phyloP scores from a whole-genome alignment of 805 yeast species.

The Ogataea saltuana region DNA sequence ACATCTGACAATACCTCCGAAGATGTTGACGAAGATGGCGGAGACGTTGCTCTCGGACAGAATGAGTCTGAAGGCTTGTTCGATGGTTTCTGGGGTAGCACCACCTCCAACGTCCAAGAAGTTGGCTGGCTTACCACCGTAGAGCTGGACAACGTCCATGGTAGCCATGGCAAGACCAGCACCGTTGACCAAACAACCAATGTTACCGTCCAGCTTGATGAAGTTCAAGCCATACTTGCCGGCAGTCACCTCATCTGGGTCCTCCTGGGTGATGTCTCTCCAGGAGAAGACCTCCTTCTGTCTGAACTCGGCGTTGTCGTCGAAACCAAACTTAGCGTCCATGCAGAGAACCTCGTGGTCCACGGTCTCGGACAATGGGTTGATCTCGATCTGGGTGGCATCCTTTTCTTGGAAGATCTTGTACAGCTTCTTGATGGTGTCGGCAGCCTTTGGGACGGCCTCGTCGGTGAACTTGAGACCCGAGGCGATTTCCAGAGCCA shows the following conservation, averaged over 20 bases:
- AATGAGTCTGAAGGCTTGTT: constrained; percentile 92
- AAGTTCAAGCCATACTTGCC: constrained; percentile 88
- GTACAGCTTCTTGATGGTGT: constrained; percentile 82
- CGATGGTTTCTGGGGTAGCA: constrained; percentile 98
- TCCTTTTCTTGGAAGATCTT: constrained; percentile 87
- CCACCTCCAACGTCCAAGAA: constrained; percentile 99
- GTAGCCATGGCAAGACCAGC: constrained; percentile 99
- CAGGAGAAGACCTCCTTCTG: constrained; percentile 92
- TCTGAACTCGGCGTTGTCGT: constrained; percentile 93
- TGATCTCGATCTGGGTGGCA: constrained; percentile 97
- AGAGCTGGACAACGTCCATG: constrained; percentile 97
- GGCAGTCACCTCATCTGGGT: constrained; percentile 95
- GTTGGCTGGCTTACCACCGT: constrained; percentile 99
- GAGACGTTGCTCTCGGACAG: constrained; percentile 85
- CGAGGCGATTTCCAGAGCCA: constrained; percentile 75
- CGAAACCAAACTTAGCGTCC: constrained; percentile 99
- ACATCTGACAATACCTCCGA: constrained; percentile 99
- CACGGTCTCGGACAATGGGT: constrained; percentile 92
- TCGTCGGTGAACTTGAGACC: constrained; percentile 77
- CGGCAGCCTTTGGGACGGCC: constrained; percentile 85
- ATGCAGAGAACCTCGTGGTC: constrained; percentile 91
- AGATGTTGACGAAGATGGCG: constrained; percentile 96
- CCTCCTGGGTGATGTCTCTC: constrained; percentile 98
- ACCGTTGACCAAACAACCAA: constrained; percentile 98
- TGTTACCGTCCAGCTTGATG: constrained; percentile 97